Evolutionary conservation across 2,329 filamentous ascomycete genomes (phyloP), one percentile per base, ranked within the genome.

Genomic region (Microdochium paspali): DNA sequence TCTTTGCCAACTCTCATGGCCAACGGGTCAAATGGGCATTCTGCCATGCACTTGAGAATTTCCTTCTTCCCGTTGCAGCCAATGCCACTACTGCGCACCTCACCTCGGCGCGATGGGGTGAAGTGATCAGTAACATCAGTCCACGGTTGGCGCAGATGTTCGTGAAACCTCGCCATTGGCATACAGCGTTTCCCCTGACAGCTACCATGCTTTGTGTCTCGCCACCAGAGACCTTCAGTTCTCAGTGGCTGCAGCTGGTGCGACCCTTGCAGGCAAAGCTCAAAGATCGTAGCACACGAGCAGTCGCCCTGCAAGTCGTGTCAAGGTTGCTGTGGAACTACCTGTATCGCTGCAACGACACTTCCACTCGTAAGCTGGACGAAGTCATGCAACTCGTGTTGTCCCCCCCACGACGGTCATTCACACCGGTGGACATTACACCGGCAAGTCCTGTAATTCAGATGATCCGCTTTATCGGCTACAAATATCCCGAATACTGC

Each of bases 321-420:
- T 95, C 90, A 32, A 84, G 91, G 47, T 71, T 98, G 24, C 75
- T 95, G 4, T 98, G 93, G 93, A 91, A 90, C 0, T 97, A 96
- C 63, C 74, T 98, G 3, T 95, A 94, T 64, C 84, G 91, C 45
- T 83, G 82, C 44, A 81, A 79, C 4, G 93, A 98, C 52, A 76
- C 80, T 10, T 70, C 78, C 1, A 73, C 81, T 35, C 82, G 86
- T 52, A 96, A 93, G 63, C 72, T 97, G 18, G 91, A 98, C 53
- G 91, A 97, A 53, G 84, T 97, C 20, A 79, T 94, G 54, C 87
- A 84, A 58, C 76, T 95, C 56, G 81, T 95, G 1, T 75, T 98
- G 31, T 88, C 91, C 21, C 76, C 82, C 12, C 84, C 87, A 7
- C 93, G 86, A 63, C 84, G 85, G 54, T 85, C 87, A 1, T 82